phyloP scores from a whole-genome alignment of 306 rosid genomes.

The Cucurbita pepo region DNA sequence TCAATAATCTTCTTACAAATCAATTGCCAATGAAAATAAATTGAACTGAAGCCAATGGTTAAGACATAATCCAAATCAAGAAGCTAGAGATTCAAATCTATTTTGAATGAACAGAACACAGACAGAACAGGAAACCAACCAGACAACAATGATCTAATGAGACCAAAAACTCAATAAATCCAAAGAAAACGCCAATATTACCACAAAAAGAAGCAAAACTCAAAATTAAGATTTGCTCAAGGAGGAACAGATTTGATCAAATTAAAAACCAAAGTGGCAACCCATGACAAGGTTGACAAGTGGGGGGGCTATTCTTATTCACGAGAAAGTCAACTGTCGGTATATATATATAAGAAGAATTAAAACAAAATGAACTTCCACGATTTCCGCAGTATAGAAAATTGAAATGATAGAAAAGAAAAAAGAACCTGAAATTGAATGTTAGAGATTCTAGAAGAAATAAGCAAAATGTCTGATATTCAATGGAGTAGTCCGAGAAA shows the following conservation, averaged over 20 bases:
- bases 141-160: background rate
- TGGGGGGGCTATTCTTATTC: conserved; percentile 14
- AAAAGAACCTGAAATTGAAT: conserved; percentile 25
- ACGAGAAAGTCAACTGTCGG: conserved; percentile 29
- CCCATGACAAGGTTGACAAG: conserved; percentile 19
- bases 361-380: background rate
- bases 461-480: conserved; percentile 9
- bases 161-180: background rate
- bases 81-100: too few relatives aligned
- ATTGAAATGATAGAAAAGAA: background rate
- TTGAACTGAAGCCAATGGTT: background rate
- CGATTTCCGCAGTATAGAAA: conserved; percentile 7
- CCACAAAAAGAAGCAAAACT: background rate
- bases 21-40: background rate
- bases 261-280: conserved; percentile 6
- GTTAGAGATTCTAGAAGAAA: conserved; percentile 20
- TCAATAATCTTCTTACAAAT: background rate
- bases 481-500: conserved; percentile 15
- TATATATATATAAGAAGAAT: background rate
- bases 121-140: background rate
- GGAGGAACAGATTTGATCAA: background rate
- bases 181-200: conserved; percentile 1
- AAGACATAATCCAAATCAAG: background rate
- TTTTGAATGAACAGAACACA: background rate
- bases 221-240: background rate